A percentile compares a stretch with the other conserved stretches of the same genome.
Conservation (phyloP, 257 asterid genomes). For the Scutellaria baicalensis region DNA sequence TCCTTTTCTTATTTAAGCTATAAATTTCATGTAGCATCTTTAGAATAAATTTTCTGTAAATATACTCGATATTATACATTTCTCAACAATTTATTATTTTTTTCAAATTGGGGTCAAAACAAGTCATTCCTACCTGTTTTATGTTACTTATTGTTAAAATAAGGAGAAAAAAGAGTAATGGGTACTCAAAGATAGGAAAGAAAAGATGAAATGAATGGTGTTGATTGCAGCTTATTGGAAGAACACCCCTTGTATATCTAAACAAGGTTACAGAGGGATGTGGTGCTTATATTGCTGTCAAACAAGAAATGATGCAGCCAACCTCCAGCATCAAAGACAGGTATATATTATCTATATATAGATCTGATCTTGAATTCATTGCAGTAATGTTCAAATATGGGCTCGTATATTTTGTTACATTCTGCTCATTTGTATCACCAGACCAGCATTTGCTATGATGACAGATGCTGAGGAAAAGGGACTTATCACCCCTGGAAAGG, state of each 20-base stretch:
- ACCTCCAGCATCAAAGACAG: conserved; percentile 98
- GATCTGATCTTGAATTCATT: not conserved
- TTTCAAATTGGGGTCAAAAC: too few species aligned
- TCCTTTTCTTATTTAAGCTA: too few species aligned
- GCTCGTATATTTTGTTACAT: not conserved
- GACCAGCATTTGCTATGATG: conserved; percentile 91
- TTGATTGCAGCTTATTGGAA: conserved; percentile 72
- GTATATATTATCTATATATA: conserved; percentile 16
- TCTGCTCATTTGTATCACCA: conserved; percentile 18
- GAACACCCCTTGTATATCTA: conserved; percentile 86
- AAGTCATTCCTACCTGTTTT: too few species aligned
- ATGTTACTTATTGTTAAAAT: too few species aligned
- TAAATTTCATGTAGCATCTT: too few species aligned
- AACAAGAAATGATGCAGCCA: conserved; percentile 99
- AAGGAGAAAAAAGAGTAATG: not conserved
- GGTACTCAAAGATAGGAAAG: not conserved
- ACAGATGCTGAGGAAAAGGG: conserved; percentile 86
- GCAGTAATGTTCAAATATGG: not conserved
- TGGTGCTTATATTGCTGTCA: conserved; percentile 86
- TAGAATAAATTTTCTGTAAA: too few species aligned
- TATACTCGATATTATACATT: too few species aligned
- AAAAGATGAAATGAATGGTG: not conserved
- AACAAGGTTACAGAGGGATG: conserved; percentile 82
- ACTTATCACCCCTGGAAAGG: conserved; percentile 81
- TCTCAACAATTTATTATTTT: too few species aligned